These are phyloP conservation scores for Lantana camara DNA, from an alignment of 257 asterid species.

Conservation along the genomic window DNA sequence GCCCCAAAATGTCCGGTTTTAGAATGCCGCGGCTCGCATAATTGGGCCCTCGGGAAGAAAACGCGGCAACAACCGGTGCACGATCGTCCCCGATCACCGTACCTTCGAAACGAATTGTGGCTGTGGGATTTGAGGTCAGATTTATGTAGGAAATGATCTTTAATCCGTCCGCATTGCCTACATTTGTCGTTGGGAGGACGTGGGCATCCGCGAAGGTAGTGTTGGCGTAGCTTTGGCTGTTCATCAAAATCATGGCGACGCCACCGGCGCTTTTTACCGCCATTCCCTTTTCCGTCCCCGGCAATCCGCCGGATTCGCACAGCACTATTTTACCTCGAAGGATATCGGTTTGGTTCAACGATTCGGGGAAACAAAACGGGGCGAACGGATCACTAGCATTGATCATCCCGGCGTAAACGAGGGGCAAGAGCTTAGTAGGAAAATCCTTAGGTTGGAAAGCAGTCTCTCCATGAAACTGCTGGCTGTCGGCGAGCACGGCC, in stretches of 20 bases:
- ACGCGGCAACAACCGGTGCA: slow-evolving; percentile 32
- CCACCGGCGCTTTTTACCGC: slow-evolving; percentile 28
- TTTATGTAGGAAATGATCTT: slow-evolving; percentile 25
- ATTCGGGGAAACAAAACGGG: neutral
- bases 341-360: slow-evolving; percentile 16
- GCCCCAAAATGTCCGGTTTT: slow-evolving; percentile 33
- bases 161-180: slow-evolving; percentile 19
- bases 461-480: slow-evolving; percentile 10
- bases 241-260: slow-evolving; percentile 29
- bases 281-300: neutral
- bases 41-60: slow-evolving; percentile 33
- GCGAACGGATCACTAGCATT: neutral
- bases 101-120: slow-evolving; percentile 23
- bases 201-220: neutral
- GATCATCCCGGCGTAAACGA: slow-evolving; percentile 18
- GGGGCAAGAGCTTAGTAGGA: slow-evolving; percentile 8
- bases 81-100: slow-evolving; percentile 20
- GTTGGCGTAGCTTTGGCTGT: neutral
- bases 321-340: slow-evolving; percentile 34
- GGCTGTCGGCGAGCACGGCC: slow-evolving; percentile 21
- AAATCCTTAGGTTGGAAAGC: neutral
- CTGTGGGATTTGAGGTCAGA: slow-evolving; percentile 15
- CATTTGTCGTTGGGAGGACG: slow-evolving; percentile 17
- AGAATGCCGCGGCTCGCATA: slow-evolving; percentile 28
- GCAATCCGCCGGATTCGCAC: slow-evolving; percentile 23